phyloP scores from a whole-genome alignment of 2,329 filamentous ascomycete species.

The Neurospora sp. region DNA sequence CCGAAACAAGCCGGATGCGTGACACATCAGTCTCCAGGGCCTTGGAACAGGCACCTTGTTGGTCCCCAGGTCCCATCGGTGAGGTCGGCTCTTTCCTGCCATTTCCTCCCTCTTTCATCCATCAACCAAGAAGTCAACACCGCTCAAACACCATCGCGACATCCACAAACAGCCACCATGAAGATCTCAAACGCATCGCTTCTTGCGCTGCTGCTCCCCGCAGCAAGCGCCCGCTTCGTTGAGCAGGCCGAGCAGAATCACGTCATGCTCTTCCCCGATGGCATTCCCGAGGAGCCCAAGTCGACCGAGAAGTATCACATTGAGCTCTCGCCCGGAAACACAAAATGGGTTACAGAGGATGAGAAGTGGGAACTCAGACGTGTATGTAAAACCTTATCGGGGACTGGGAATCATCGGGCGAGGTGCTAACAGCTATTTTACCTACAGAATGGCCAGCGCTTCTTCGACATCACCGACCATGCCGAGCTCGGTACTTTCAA shows the following conservation, averaged over 20 bases:
- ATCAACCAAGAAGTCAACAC: not conserved
- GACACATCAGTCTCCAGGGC: not conserved
- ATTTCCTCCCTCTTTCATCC: not conserved
- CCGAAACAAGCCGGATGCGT: not conserved
- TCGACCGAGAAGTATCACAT: conserved; percentile 56
- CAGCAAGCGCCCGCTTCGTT: conserved; percentile 45
- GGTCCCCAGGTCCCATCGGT: not conserved
- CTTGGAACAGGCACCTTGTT: not conserved
- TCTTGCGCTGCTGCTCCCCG: conserved; percentile 44
- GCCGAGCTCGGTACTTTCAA: conserved; percentile 47
- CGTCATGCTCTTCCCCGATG: conserved; percentile 37
- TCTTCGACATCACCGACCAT: conserved; percentile 88
- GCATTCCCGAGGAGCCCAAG: conserved; percentile 21
- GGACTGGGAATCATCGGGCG: not conserved
- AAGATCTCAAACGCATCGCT: conserved; percentile 43
- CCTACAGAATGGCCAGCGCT: conserved; percentile 69
- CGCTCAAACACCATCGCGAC: not conserved
- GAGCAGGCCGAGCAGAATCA: conserved; percentile 40
- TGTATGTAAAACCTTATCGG: conserved; percentile 38
- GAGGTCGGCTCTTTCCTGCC: not conserved
- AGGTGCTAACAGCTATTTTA: conserved; percentile 9
- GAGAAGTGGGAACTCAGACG: conserved; percentile 88
- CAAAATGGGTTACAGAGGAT: conserved; percentile 81
- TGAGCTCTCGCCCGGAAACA: conserved; percentile 75
- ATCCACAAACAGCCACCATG: conserved; percentile 27